A percentile compares a stretch with the other conserved stretches of the same genome.
Evolutionary conservation across 2,329 filamentous ascomycete genomes (phyloP).

Genomic region (Neodidymelliopsis sp.): DNA sequence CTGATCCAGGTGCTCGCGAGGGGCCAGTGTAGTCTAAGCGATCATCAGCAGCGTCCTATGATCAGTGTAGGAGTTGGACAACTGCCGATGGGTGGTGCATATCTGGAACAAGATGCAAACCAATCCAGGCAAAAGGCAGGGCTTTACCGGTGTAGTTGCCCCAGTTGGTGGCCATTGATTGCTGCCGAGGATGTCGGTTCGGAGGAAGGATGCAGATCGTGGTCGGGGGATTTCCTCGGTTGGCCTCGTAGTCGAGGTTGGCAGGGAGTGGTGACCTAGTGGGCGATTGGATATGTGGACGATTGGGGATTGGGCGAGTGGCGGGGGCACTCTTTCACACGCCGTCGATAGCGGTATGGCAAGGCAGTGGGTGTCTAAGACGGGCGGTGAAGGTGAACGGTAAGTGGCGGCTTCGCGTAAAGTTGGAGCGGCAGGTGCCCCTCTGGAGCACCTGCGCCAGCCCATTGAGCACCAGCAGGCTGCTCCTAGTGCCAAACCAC

Average conservation of each 20-base stretch:
- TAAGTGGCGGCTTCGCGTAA: conserved; percentile 16
- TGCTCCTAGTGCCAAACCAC: conserved; percentile 24
- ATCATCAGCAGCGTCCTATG: conserved; percentile 22
- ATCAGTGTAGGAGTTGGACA: no score
- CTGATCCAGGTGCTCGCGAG: conserved; percentile 44
- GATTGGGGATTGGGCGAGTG: conserved; percentile 19
- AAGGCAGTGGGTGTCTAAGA: conserved; percentile 19
- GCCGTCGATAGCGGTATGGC: conserved; percentile 17
- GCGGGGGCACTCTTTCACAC: conserved; percentile 28
- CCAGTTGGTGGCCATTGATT: conserved; percentile 42
- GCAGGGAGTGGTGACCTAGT: conserved; percentile 3
- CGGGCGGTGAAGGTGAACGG: conserved; percentile 23
- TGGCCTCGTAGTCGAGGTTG: conserved; percentile 17
- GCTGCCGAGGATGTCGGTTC: conserved; percentile 17
- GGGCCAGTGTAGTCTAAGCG: conserved; percentile 48
- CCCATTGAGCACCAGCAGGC: conserved; percentile 2
- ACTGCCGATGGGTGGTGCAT: conserved; percentile 22
- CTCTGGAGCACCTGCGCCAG: neutral
- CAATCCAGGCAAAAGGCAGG: conserved; percentile 14
- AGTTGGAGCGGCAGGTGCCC: conserved; percentile 15
- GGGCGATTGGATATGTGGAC: conserved; percentile 13
- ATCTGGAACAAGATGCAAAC: neutral
- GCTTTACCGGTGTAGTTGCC: conserved; percentile 45
- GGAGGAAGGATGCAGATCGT: conserved; percentile 32
- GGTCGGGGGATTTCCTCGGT: conserved; percentile 24